Evolutionary conservation across 129 eudicot genomes (phyloP), one percentile per base, ranked within the genome.

Genomic region (Sambucus nigra): DNA sequence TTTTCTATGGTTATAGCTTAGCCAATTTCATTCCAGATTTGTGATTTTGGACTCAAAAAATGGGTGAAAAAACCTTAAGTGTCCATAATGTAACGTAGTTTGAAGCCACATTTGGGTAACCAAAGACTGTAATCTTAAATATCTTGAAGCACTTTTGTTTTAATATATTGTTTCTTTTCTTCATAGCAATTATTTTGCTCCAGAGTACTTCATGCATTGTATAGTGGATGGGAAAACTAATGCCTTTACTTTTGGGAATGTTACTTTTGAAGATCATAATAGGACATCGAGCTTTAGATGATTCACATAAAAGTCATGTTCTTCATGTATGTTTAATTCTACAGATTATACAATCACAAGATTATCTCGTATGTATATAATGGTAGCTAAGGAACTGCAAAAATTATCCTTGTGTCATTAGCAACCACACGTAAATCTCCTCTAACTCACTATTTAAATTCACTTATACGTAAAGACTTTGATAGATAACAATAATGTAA

Each of bases 31-130:
- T 47, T 65, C 27, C 70, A 88, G 95, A 84, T 88, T 49, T 80
- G 79, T 45, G 97, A 88, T 68, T 88, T 88, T 55, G 97, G 97
- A 25, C 94, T 88, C 23, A 83, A 87, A 45, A 83, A 78, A 61
- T 88, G 97, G 97, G 74, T 88, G 19, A 94, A 94, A 6, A 67
- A 76, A 40, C 80, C 11, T 84, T 81, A 87, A 77, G 78, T 63
- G 87, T 83, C 58, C 80, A 67, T 61, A 77, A 60, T 25, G 84
- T 79, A 39, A 61, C 87, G 15, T 65, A 75, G 38, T 75, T 75
- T 60, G 97, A 88, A 75, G 94, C 94, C 71, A 88, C 97, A 26
- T 88, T 88, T 23, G 97, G 97, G 97, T 88, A 66, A 23, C 81
- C 66, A 23, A 38, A 9, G 24, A n/a, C 18, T 35, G 52, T 57